Conservation (phyloP, 202 grass and related monocot species). For the Eragrostis tef region DNA sequence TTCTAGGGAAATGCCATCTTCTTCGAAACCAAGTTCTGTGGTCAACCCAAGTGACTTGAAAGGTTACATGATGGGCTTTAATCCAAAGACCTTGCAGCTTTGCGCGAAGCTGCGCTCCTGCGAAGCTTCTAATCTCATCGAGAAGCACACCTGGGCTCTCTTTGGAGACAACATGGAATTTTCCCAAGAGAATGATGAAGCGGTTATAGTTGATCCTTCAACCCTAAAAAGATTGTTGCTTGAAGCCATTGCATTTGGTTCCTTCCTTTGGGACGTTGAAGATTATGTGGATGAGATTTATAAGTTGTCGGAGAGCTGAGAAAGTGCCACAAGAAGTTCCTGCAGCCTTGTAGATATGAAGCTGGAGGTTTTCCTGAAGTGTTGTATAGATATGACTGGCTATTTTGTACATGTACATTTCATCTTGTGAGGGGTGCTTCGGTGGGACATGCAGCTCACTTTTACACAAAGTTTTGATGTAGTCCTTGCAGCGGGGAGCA, state of each 20-base stretch:
- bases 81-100: slow-evolving; percentile 61
- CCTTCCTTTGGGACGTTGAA: slow-evolving; percentile 72
- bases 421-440: background rate
- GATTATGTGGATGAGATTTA: slow-evolving; percentile 61
- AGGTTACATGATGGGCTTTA: slow-evolving; percentile 66
- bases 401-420: slow-evolving; percentile 30
- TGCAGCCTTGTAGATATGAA: slow-evolving; percentile 35
- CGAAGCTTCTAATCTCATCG: slow-evolving; percentile 62
- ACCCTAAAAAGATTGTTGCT: slow-evolving; percentile 61
- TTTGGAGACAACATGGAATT: slow-evolving; percentile 36
- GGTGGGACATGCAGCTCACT: background rate
- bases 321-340: background rate
- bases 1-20: slow-evolving; percentile 39
- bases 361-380: slow-evolving; percentile 1
- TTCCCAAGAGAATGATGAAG: slow-evolving; percentile 43
- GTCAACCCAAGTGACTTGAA: slow-evolving; percentile 49
- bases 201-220: slow-evolving; percentile 48
- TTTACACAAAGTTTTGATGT: background rate
- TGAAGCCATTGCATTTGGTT: slow-evolving; percentile 77
- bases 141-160: slow-evolving; percentile 65
- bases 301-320: slow-evolving; percentile 54
- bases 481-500: background rate
- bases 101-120: slow-evolving; percentile 57
- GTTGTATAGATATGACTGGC: slow-evolving; percentile 46
- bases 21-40: slow-evolving; percentile 45